Evolutionary conservation across 2,329 filamentous ascomycete genomes (phyloP), one percentile per base, ranked within the genome.

Genomic region (Claviceps arundinis): DNA sequence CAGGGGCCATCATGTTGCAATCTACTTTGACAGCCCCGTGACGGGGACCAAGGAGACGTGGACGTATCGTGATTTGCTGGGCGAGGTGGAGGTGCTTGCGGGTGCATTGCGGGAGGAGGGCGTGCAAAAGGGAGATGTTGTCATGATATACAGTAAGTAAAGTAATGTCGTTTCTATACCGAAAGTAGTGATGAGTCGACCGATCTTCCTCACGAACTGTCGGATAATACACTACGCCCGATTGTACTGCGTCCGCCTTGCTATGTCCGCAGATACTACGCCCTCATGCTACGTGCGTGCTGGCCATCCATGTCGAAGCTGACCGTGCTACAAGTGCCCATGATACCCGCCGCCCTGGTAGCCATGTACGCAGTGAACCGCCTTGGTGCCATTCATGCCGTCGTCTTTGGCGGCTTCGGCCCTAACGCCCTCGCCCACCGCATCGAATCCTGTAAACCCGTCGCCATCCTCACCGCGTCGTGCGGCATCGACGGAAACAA

Each of bases 331-430:
- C 56, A 88, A 88, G 85, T 96, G 90, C 90, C 90, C 51, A 96
- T 96, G 90, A 88, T 96, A 44, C 90, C 91, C 0, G 84, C 88
- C 0, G 87, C 89, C 1, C 66, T 95, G n/a, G 81, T 94, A 56
- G 90, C 86, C 9, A 89, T 93, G 57, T 79, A 96, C 4, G 89
- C 91, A 24, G 80, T 86, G 54, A 82, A 82, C 55, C 81, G 89
- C 9, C 74, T 96, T 1, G 91, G 90, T 11, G 91, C 89, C 16
- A 81, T 96, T 50, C 91, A 97, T 64, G 83, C 87, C 3, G 88
- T 95, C 4, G 91, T 97, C 3, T 96, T 96, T 67, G 91, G 91
- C 43, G 90, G 91, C 0, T 97, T 97, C 64, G 89, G 88, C 0
- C 75, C 89, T 0, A 73, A 76, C 9, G 87, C 89, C 4, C 74